A percentile compares a stretch with the other conserved stretches of the same genome.
Evolutionary conservation across 192 early-diverging fungal species (phyloP).

Genomic region (Rhizophlyctis rosea): DNA sequence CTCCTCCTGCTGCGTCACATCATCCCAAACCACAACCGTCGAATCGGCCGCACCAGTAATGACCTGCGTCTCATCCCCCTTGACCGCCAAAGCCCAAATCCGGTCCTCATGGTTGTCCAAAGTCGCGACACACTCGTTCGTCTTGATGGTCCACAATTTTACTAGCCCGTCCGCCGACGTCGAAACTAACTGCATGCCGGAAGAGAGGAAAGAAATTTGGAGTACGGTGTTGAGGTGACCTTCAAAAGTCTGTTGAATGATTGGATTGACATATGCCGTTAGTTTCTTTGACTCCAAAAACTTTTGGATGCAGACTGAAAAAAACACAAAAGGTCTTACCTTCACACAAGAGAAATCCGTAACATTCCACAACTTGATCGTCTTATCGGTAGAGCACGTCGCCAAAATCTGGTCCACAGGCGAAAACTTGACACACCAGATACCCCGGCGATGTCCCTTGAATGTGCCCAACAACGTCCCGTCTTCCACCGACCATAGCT

Average conservation of each 20-base stretch:
- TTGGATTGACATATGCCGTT: not conserved
- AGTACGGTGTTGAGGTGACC: conserved; percentile 97
- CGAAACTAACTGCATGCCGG: conserved; percentile 84
- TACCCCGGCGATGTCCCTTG: conserved; percentile 90
- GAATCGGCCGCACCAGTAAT: conserved; percentile 93
- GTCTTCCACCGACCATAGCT: conserved; percentile 74
- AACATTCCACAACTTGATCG: conserved; percentile 91
- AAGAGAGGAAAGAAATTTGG: conserved; percentile 76
- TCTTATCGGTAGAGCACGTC: conserved; percentile 90
- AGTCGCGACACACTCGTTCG: conserved; percentile 83
- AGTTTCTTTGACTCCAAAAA: too few species aligned
- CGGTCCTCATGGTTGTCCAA: conserved; percentile 89
- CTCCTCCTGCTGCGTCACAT: conserved; percentile 81
- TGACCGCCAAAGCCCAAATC: conserved; percentile 86
- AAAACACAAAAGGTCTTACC: too few species aligned
- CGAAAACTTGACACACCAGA: conserved; percentile 93
- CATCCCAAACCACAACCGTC: conserved; percentile 88
- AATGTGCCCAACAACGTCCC: conserved; percentile 76
- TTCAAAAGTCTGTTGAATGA: conserved; percentile 89
- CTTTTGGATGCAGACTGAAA: too few species aligned
- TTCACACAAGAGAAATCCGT: conserved; percentile 85
- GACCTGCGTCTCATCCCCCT: conserved; percentile 61
- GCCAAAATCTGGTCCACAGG: conserved; percentile 93
- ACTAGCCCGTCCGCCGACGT: conserved; percentile 89
- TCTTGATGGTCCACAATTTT: conserved; percentile 95